phyloP scores from a whole-genome alignment of 352 stramenopile species.

The Phytophthora sojae region DNA sequence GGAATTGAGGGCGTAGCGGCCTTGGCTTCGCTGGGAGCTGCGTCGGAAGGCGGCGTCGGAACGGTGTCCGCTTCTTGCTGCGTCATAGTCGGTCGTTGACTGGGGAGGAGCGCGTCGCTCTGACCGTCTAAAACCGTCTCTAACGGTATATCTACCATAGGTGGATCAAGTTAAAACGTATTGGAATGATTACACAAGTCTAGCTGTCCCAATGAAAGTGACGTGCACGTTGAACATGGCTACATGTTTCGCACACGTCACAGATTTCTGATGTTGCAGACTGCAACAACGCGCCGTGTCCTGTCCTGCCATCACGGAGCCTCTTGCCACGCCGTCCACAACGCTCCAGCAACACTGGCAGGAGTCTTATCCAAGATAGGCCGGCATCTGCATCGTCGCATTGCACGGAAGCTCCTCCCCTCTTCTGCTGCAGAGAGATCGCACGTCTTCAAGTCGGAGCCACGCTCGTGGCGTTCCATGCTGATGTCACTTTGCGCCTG shows the following conservation, averaged over 20 bases:
- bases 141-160: background rate
- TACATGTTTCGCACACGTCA: constrained; percentile 5
- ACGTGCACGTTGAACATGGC: constrained; percentile 1
- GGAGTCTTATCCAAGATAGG: background rate
- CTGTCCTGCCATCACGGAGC: background rate
- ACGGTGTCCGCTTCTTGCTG: background rate
- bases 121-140: constrained; percentile 1
- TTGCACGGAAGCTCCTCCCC: background rate
- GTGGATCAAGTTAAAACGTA: background rate
- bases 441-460: background rate
- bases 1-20: background rate
- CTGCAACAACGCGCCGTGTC: no score
- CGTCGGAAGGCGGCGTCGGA: background rate
- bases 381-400: background rate
- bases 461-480: background rate
- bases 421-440: background rate
- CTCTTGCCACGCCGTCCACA: no score
- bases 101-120: constrained; percentile 10
- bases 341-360: background rate
- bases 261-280: background rate
- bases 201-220: constrained; percentile 5
- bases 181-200: background rate
- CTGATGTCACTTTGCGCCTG: constrained; percentile 14
- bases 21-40: background rate
- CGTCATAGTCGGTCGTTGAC: constrained; percentile 14